A percentile compares a stretch with the other conserved stretches of the same genome.
Conservation (phyloP, 257 asterid species). For the Ehretia macrophylla region DNA sequence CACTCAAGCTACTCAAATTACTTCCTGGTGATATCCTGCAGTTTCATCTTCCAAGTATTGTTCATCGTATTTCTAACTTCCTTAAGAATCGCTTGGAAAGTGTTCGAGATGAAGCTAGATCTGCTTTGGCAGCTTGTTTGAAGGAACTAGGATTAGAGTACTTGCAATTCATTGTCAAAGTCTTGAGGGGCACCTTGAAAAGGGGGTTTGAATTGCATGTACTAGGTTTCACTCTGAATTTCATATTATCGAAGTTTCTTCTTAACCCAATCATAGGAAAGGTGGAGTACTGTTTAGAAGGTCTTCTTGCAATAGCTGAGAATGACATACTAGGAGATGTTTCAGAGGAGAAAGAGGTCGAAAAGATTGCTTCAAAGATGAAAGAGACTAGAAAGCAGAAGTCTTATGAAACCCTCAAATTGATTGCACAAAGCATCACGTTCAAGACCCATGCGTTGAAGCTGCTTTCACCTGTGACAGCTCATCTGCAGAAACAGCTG, state of each 20-base stretch:
- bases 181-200: conserved; percentile 63
- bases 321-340: conserved; percentile 87
- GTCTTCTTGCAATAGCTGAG: conserved; percentile 63
- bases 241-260: conserved; percentile 66
- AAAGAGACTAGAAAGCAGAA: conserved; percentile 89
- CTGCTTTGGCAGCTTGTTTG: conserved; percentile 81
- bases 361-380: conserved; percentile 92
- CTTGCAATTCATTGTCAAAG: conserved; percentile 73
- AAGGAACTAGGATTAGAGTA: conserved; percentile 86
- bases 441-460: conserved; percentile 74
- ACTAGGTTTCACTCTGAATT: conserved; percentile 80
- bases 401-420: conserved; percentile 80
- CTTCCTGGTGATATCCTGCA: conserved; percentile 84
- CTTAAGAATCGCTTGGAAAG: conserved; percentile 76
- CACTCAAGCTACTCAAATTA: conserved; percentile 80
- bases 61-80: conserved; percentile 86
- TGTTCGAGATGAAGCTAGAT: conserved; percentile 86
- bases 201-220: conserved; percentile 89
- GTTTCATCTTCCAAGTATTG: conserved; percentile 69
- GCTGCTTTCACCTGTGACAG: conserved; percentile 64
- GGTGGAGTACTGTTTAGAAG: conserved; percentile 78
- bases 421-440: conserved; percentile 73
- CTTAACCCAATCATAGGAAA: conserved; percentile 49
- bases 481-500: conserved; percentile 61
- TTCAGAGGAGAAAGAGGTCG: conserved; percentile 97